These are phyloP conservation scores for Pleurotus ostreatus DNA, from an alignment of 768 basidiomycete species.

Conservation along the genomic window DNA sequence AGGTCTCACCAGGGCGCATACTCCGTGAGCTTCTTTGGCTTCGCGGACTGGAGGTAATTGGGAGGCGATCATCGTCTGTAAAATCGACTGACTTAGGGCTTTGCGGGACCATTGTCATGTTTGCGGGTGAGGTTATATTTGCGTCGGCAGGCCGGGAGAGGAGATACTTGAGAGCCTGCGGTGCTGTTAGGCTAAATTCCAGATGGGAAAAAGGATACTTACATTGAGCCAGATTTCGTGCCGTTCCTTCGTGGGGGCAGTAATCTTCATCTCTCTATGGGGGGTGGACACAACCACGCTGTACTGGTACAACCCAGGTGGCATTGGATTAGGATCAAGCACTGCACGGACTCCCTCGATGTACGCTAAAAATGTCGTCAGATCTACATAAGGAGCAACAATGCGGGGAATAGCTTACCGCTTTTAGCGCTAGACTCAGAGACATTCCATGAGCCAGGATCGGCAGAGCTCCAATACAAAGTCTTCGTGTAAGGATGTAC, in stretches of 20 bases:
- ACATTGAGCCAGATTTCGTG: constrained; percentile 98
- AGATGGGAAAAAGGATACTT: constrained; percentile 22
- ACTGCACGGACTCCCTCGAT: constrained; percentile 90
- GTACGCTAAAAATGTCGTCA: constrained; percentile 55
- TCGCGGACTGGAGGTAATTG: constrained; percentile 56
- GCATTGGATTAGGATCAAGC: constrained; percentile 95
- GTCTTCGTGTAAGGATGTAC: constrained; percentile 99
- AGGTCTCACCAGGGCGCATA: constrained; percentile 52
- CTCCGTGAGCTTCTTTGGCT: constrained; percentile 73
- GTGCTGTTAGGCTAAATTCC: constrained; percentile 11
- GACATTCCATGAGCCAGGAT: constrained; percentile 86
- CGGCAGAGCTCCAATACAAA: constrained; percentile 92
- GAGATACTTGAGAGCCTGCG: constrained; percentile 87
- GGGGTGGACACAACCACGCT: constrained; percentile 91
- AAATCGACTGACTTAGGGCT: constrained; percentile 49
- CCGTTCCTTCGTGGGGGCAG: constrained; percentile 91
- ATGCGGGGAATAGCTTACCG: constrained; percentile 53
- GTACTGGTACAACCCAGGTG: constrained; percentile 88
- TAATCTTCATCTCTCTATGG: constrained; percentile 96
- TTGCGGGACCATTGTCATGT: constrained; percentile 31
- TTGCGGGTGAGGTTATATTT: constrained; percentile 34
- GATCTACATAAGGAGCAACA: constrained; percentile 7
- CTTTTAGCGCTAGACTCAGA: constrained; percentile 95
- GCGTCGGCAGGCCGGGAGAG: constrained; percentile 63
- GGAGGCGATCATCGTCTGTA: constrained; percentile 48